phyloP scores from a whole-genome alignment of 2,329 filamentous ascomycete genomes.

The Aspergillus alliaceus region DNA sequence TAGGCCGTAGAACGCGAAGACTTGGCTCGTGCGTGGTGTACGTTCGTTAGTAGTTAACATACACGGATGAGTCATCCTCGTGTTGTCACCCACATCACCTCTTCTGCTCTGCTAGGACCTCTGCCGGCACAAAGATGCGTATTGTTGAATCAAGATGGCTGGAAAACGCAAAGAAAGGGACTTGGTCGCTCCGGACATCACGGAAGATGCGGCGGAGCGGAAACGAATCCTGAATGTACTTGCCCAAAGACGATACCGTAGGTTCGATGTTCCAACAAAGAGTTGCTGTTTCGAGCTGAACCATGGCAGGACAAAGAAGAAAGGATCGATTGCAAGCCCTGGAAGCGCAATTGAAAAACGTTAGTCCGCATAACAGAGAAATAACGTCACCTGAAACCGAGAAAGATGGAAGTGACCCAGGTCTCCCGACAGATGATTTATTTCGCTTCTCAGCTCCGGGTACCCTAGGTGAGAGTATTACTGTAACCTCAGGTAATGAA shows the following conservation, averaged over 20 bases:
- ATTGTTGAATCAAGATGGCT: neutral
- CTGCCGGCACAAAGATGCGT: neutral
- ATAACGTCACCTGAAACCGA: neutral
- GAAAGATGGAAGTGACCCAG: neutral
- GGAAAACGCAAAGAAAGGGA: constrained; percentile 3
- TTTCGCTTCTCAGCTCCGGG: neutral
- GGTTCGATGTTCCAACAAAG: neutral
- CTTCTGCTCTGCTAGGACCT: neutral
- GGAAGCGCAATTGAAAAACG: constrained; percentile 9
- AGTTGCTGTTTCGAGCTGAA: neutral
- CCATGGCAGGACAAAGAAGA: constrained; percentile 13
- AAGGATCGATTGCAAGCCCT: constrained; percentile 17
- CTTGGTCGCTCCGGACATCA: constrained; percentile 11
- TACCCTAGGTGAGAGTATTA: neutral
- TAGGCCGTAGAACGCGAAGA: too few relatives aligned
- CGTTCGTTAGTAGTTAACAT: too few relatives aligned
- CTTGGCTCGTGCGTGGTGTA: too few relatives aligned
- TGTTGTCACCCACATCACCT: neutral
- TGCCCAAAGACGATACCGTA: constrained; percentile 54
- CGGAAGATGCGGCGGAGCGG: constrained; percentile 52
- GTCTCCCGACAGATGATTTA: neutral
- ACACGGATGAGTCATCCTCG: neutral
- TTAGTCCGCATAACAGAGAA: neutral
- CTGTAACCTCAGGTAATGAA: neutral
- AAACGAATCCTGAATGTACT: constrained; percentile 57